Evolutionary conservation across 148 eudicot genomes (phyloP).

Genomic region (Nepenthes mirabilis): DNA sequence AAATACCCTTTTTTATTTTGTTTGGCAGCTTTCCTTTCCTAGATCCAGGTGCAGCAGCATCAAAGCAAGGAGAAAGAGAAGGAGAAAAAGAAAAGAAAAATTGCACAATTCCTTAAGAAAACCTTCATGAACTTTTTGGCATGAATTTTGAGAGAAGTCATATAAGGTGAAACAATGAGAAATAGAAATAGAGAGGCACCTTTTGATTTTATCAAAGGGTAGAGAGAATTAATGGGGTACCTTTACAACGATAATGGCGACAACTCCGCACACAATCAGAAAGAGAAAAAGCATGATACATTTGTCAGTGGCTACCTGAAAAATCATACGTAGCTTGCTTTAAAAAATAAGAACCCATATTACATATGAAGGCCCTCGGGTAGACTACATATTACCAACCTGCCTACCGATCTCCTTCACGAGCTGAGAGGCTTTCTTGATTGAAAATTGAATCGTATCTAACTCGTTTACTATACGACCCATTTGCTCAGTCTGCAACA

Average conservation of each 20-base stretch:
- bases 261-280: constrained; percentile 83
- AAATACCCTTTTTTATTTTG: too few species aligned
- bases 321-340: neutral
- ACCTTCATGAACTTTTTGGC: too few species aligned
- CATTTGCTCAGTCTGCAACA: constrained; percentile 90
- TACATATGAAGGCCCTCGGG: neutral
- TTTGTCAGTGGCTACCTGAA: constrained; percentile 95
- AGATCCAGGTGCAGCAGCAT: too few species aligned
- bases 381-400: constrained; percentile 29
- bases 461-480: constrained; percentile 90
- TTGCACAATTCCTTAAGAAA: too few species aligned
- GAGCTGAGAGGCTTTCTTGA: constrained; percentile 94
- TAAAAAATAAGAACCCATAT: neutral
- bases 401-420: constrained; percentile 98
- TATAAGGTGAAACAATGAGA: too few species aligned
- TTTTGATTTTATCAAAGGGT: too few species aligned
- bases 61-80: too few species aligned
- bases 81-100: too few species aligned
- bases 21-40: too few species aligned
- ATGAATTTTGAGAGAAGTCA: too few species aligned
- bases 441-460: constrained; percentile 91
- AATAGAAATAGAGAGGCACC: too few species aligned
- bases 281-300: constrained; percentile 96
- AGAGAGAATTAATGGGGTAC: constrained; percentile 20
- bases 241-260: constrained; percentile 93